Conservation (phyloP, 1,284 basidiomycete species). For the Leccinum fallax region DNA sequence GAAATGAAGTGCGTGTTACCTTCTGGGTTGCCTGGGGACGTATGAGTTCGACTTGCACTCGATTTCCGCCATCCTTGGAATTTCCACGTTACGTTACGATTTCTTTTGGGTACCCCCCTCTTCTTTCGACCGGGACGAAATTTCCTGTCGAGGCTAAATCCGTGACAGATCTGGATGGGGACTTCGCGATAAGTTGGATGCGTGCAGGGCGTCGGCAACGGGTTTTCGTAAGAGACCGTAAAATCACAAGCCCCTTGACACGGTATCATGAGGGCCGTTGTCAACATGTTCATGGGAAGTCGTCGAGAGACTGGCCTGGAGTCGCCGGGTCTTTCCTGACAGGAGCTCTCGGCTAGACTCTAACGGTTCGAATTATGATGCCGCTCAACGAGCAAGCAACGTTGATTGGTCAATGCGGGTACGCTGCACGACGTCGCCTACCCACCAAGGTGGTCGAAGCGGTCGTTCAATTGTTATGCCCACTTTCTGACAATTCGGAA, state of each 20-base stretch:
- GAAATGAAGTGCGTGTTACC: conserved; percentile 25
- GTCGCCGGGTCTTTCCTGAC: background rate
- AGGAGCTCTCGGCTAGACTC: background rate
- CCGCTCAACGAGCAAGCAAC: background rate
- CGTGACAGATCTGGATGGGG: conserved; percentile 15
- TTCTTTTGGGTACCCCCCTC: background rate
- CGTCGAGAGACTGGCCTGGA: background rate
- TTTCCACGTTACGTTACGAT: conserved; percentile 26
- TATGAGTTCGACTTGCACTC: conserved; percentile 4
- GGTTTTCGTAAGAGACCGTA: conserved; percentile 28
- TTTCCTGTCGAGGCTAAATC: conserved; percentile 14
- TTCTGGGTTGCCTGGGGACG: conserved; percentile 13
- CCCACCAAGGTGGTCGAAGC: conserved; percentile 1
- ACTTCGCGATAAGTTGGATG: conserved; percentile 21
- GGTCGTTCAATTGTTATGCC: background rate
- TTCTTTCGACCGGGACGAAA: conserved; percentile 10
- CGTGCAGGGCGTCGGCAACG: conserved; percentile 10
- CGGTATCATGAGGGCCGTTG: background rate
- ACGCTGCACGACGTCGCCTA: background rate
- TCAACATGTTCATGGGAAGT: background rate
- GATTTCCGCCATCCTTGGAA: background rate
- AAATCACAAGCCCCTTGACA: conserved; percentile 4
- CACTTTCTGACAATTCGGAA: background rate
- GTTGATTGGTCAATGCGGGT: background rate
- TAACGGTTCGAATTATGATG: background rate